Evolutionary conservation across 2,329 filamentous ascomycete species (phyloP).

Genomic region (Neoarthrinium moseri): DNA sequence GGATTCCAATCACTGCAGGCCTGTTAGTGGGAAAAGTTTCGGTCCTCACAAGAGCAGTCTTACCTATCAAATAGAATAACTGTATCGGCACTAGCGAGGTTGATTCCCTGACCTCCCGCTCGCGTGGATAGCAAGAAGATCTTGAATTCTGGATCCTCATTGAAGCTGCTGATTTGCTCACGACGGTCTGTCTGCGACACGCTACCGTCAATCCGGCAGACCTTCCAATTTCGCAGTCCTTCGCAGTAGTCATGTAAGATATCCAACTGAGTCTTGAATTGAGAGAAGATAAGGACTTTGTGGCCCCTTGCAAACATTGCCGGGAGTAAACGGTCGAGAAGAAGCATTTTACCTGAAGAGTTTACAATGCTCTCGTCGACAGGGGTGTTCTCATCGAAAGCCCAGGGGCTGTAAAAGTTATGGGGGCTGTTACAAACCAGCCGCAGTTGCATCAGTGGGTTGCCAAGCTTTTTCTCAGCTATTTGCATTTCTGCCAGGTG

Average conservation of each 20-base stretch:
- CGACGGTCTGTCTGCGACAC: slow-evolving; percentile 73
- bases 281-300: slow-evolving; percentile 94
- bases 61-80: slow-evolving; percentile 83
- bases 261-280: slow-evolving; percentile 93
- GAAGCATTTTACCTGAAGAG: slow-evolving; percentile 90
- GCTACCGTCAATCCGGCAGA: slow-evolving; percentile 87
- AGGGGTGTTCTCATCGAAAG: slow-evolving; percentile 52
- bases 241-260: slow-evolving; percentile 84
- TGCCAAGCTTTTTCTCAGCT: slow-evolving; percentile 87
- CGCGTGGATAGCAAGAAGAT: slow-evolving; percentile 88
- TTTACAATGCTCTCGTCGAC: slow-evolving; percentile 82
- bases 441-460: slow-evolving; percentile 87
- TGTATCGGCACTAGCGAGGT: slow-evolving; percentile 86
- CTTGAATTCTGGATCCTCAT: slow-evolving; percentile 61
- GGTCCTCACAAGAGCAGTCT: not conserved
- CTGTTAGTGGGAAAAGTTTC: slow-evolving; percentile 10
- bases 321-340: slow-evolving; percentile 83
- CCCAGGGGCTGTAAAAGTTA: slow-evolving; percentile 95
- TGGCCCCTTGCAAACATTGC: slow-evolving; percentile 71
- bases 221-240: slow-evolving; percentile 74
- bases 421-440: slow-evolving; percentile 92
- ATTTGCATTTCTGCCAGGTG: slow-evolving; percentile 69
- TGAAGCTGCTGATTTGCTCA: slow-evolving; percentile 72
- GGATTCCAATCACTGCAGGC: slow-evolving; percentile 76
- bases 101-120: slow-evolving; percentile 93